Conservation (phyloP, 805 yeast genomes). For the Saccharomycopsis fibuligera region DNA sequence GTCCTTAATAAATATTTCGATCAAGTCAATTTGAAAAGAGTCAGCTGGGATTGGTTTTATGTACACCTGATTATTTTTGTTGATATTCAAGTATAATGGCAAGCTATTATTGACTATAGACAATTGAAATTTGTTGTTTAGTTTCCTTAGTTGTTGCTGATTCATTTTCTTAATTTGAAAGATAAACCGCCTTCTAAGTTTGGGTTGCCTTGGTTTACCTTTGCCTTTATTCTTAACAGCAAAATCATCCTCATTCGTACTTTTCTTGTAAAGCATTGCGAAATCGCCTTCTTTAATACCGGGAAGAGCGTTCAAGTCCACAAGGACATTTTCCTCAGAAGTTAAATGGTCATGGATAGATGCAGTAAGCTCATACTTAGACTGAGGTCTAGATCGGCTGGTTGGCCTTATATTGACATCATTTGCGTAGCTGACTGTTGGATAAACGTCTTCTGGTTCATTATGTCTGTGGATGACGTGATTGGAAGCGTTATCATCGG, state of each 20-base stretch:
- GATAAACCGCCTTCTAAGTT: constrained; percentile 32
- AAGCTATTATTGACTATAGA: constrained; percentile 58
- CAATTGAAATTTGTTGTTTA: constrained; percentile 33
- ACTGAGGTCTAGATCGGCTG: no score
- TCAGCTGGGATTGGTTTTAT: constrained; percentile 37
- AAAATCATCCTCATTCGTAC: constrained; percentile 7
- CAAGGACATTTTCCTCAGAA: constrained; percentile 50
- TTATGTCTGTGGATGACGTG: no score
- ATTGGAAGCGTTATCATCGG: no score
- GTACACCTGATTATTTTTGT: constrained; percentile 60
- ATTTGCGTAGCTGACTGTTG: no score
- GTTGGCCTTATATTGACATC: background rate
- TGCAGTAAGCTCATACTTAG: constrained; percentile 37
- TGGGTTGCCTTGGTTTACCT: constrained; percentile 16
- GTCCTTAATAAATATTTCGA: constrained; percentile 78
- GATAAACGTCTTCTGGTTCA: no score
- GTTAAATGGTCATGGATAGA: constrained; percentile 59
- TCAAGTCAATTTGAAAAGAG: constrained; percentile 66
- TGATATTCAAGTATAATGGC: constrained; percentile 54
- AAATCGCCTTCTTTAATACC: constrained; percentile 69
- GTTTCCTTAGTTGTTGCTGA: constrained; percentile 28
- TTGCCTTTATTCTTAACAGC: background rate
- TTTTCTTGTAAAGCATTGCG: constrained; percentile 51
- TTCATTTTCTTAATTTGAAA: constrained; percentile 36
- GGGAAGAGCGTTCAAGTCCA: constrained; percentile 55